Percentiles rank a stretch among this genome's conserved stretches.
Evolutionary conservation across 2,329 filamentous ascomycete species (phyloP).

Genomic region (Dactylonectria macrodidyma): DNA sequence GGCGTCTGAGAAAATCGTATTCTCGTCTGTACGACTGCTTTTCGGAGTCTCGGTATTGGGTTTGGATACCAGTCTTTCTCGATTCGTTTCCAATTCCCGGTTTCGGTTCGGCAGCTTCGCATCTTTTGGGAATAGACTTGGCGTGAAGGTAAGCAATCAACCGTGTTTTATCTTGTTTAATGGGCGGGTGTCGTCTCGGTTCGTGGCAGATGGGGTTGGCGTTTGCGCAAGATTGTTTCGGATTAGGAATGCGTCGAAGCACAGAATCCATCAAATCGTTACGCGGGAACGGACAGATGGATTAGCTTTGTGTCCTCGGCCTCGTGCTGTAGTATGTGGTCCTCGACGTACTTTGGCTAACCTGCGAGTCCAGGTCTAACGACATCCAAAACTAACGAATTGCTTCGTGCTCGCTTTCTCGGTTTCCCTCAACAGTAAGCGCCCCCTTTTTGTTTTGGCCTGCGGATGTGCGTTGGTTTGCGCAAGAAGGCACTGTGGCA

Average conservation of each 20-base stretch:
- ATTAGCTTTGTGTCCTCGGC: neutral
- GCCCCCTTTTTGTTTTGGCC: neutral
- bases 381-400: constrained; percentile 47
- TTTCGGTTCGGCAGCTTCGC: constrained; percentile 48
- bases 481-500: neutral
- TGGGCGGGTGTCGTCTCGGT: neutral
- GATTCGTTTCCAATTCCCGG: constrained; percentile 51
- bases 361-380: constrained; percentile 37
- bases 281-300: neutral
- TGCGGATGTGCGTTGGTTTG: neutral
- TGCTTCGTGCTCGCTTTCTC: constrained; percentile 43
- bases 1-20: constrained; percentile 57
- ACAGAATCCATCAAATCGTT: neutral
- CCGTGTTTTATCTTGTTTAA: neutral
- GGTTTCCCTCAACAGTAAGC: constrained; percentile 44
- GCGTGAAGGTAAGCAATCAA: constrained; percentile 44
- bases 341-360: constrained; percentile 24
- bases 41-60: constrained; percentile 56
- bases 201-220: neutral
- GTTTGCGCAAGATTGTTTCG: neutral
- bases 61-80: constrained; percentile 55
- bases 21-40: constrained; percentile 55
- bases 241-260: neutral
- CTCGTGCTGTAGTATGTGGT: neutral
- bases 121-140: constrained; percentile 48